Percentiles rank a stretch among this genome's conserved stretches.
These are phyloP conservation scores for Firmiana major DNA, from an alignment of 345 rosid genomes.

Conservation along the genomic window DNA sequence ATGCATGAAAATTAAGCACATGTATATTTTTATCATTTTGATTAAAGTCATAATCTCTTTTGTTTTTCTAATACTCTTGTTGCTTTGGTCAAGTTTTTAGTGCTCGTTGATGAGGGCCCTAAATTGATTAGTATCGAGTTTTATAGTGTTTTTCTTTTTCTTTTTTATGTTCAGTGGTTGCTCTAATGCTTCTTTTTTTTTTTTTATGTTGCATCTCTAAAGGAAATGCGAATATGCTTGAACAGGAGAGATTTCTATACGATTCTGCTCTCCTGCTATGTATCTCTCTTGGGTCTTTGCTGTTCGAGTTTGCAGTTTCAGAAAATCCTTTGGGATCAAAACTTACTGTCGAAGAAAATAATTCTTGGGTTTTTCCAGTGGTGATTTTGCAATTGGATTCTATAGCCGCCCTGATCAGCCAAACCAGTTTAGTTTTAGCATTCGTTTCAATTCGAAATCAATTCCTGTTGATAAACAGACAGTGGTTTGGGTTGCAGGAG, in stretches of 20 bases:
- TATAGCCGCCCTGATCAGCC: slow-evolving; percentile 44
- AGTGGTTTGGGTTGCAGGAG: slow-evolving; percentile 82
- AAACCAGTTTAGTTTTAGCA: slow-evolving; percentile 60
- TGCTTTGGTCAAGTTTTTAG: slow-evolving; percentile 37
- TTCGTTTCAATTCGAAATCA: slow-evolving; percentile 54
- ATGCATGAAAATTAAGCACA: neutral
- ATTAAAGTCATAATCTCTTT: neutral
- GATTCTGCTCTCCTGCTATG: slow-evolving; percentile 29
- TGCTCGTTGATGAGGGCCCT: slow-evolving; percentile 34
- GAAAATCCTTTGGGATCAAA: slow-evolving; percentile 60
- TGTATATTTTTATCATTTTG: neutral
- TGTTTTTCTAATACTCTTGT: slow-evolving; percentile 5
- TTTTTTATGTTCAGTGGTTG: no score
- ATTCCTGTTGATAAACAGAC: slow-evolving; percentile 45
- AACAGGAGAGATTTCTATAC: slow-evolving; percentile 4
- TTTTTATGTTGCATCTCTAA: slow-evolving; percentile 18
- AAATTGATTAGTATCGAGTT: no score
- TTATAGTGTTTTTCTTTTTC: no score
- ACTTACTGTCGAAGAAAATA: slow-evolving; percentile 43
- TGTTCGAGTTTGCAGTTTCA: slow-evolving; percentile 35
- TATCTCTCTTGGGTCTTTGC: slow-evolving; percentile 36
- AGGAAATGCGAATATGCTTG: slow-evolving; percentile 35
- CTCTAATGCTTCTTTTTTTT: no score
- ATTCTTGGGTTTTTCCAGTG: slow-evolving; percentile 55
- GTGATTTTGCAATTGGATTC: slow-evolving; percentile 69